Evolutionary conservation across 352 stramenopile species (phyloP).

Genomic region (Sclerospora graminicola): DNA sequence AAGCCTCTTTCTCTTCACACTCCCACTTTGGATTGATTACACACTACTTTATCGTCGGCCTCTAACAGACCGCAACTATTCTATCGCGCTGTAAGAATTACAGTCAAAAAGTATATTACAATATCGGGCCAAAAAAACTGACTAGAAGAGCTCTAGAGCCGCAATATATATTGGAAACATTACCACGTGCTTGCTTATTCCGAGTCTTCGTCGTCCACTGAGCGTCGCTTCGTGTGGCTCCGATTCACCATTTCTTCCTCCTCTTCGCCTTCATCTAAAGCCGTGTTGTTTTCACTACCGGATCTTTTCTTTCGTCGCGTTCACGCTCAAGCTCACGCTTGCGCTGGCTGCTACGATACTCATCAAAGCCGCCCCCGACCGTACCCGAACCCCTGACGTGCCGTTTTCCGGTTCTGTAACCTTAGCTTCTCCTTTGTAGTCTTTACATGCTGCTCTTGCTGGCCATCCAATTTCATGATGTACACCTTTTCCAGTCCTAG

Average conservation of each 20-base stretch:
- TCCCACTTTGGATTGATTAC: too few species aligned
- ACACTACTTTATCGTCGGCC: too few species aligned
- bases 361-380: conserved; percentile 74
- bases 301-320: conserved; percentile 51
- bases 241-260: conserved; percentile 67
- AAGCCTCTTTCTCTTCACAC: too few species aligned
- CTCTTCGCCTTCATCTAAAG: conserved; percentile 45
- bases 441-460: conserved; percentile 74
- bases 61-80: too few species aligned
- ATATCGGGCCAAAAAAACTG: too few species aligned
- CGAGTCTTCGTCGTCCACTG: conserved; percentile 72
- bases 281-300: conserved; percentile 49
- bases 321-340: conserved; percentile 26
- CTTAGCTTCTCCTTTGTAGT: conserved; percentile 78
- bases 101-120: too few species aligned
- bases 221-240: conserved; percentile 70
- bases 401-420: conserved; percentile 80
- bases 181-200: too few species aligned
- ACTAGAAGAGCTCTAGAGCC: too few species aligned
- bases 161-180: too few species aligned
- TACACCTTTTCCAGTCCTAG: too few species aligned
- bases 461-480: conserved; percentile 77
- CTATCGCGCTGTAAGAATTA: too few species aligned
- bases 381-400: conserved; percentile 67
- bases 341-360: conserved; percentile 53